Evolutionary conservation across 306 rosid genomes (phyloP).

Genomic region (Macrotyloma uniflorum): DNA sequence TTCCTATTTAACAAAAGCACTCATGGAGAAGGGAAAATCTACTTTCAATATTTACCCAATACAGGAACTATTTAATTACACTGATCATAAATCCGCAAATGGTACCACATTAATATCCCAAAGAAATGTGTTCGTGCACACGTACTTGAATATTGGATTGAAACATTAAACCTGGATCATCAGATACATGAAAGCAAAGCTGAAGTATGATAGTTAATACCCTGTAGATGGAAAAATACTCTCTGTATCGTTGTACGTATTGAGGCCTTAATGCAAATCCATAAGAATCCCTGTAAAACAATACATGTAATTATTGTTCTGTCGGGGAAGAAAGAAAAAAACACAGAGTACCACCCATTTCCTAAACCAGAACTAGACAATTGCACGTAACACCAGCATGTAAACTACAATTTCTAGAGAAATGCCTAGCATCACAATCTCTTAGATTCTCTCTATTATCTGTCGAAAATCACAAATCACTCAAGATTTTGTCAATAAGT

Average conservation of each 20-base stretch:
- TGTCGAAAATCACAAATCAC: background rate
- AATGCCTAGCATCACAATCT: background rate
- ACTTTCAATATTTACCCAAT: background rate
- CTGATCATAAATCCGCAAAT: background rate
- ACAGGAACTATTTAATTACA: conserved; percentile 20
- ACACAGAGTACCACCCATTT: conserved; percentile 7
- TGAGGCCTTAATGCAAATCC: conserved; percentile 99
- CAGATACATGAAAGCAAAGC: conserved; percentile 20
- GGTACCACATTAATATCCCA: background rate
- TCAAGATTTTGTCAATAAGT: background rate
- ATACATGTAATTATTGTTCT: background rate
- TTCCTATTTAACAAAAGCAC: background rate
- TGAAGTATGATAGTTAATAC: conserved; percentile 42
- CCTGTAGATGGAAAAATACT: conserved; percentile 75
- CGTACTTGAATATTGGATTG: conserved; percentile 13
- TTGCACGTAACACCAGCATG: background rate
- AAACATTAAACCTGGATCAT: conserved; percentile 30
- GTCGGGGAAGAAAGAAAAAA: background rate
- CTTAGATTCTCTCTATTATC: background rate
- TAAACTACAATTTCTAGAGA: background rate
- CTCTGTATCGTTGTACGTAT: conserved; percentile 70
- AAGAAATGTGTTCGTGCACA: background rate
- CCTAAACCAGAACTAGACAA: background rate
- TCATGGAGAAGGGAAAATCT: background rate
- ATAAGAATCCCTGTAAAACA: conserved; percentile 71